Conservation (phyloP, 495 filamentous ascomycete species). For the Neurospora intermedia region DNA sequence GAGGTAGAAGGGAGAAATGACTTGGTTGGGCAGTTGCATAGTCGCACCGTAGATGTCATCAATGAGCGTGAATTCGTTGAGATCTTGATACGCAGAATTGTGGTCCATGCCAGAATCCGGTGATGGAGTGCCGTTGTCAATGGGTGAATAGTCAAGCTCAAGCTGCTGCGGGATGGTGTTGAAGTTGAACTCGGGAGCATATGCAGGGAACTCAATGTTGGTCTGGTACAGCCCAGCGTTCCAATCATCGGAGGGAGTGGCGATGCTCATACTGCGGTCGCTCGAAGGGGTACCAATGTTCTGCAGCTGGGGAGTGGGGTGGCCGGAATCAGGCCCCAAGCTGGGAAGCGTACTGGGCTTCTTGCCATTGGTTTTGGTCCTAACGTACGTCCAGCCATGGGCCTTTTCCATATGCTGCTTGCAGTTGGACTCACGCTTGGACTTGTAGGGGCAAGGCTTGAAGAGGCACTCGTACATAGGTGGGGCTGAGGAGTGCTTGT, state of each 20-base stretch:
- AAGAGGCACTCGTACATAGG: constrained; percentile 72
- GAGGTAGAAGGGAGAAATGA: constrained; percentile 23
- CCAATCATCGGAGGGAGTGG: constrained; percentile 35
- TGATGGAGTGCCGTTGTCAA: constrained; percentile 36
- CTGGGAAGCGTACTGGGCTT: constrained; percentile 26
- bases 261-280: constrained; percentile 28
- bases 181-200: constrained; percentile 28
- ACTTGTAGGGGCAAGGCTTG: constrained; percentile 79
- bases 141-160: constrained; percentile 38
- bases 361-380: constrained; percentile 78
- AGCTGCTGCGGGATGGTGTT: constrained; percentile 30
- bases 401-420: constrained; percentile 99
- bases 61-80: constrained; percentile 35
- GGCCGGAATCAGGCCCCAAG: constrained; percentile 19
- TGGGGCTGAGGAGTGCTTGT: constrained; percentile 79
- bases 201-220: constrained; percentile 31
- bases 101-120: constrained; percentile 34
- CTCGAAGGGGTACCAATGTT: constrained; percentile 41
- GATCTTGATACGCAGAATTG: constrained; percentile 36
- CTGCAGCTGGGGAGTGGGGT: constrained; percentile 44
- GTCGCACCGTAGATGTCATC: constrained; percentile 48
- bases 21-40: constrained; percentile 30
- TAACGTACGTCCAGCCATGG: constrained; percentile 79
- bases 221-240: constrained; percentile 17
- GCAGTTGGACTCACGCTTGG: constrained; percentile 94